Evolutionary conservation across 345 rosid genomes (phyloP).

Genomic region (Reutealis trisperma): DNA sequence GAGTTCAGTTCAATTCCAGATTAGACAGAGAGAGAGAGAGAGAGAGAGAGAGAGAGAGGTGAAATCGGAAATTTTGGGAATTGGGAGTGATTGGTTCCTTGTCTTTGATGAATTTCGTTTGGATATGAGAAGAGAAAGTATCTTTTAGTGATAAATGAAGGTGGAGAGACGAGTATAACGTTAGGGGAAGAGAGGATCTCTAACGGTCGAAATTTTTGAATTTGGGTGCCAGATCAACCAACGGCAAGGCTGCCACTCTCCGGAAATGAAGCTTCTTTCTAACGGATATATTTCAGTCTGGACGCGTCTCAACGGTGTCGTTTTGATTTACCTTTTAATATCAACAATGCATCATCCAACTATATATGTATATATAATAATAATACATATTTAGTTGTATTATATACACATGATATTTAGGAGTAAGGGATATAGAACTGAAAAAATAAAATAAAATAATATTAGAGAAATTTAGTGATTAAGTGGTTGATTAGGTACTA

Average conservation of each 20-base stretch:
- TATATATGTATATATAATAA: too few relatives aligned
- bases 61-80: neutral
- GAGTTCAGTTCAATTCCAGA: neutral
- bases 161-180: constrained; percentile 29
- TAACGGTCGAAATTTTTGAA: constrained; percentile 72
- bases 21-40: constrained; percentile 10
- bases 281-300: constrained; percentile 51
- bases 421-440: too few relatives aligned
- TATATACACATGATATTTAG: too few relatives aligned
- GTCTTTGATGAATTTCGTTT: too few relatives aligned
- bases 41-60: constrained; percentile 4
- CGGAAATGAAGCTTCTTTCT: constrained; percentile 14
- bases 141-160: constrained; percentile 1
- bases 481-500: too few relatives aligned
- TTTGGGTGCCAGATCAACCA: constrained; percentile 39
- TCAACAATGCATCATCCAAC: too few relatives aligned
- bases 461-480: too few relatives aligned
- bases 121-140: neutral
- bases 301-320: constrained; percentile 15
- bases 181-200: constrained; percentile 18
- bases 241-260: constrained; percentile 10
- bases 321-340: neutral
- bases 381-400: too few relatives aligned
- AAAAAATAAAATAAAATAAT: too few relatives aligned
- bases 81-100: neutral